Evolutionary conservation across 257 asterid species (phyloP), one percentile per base, ranked within the genome.

Genomic region (Solanum pennellii): DNA sequence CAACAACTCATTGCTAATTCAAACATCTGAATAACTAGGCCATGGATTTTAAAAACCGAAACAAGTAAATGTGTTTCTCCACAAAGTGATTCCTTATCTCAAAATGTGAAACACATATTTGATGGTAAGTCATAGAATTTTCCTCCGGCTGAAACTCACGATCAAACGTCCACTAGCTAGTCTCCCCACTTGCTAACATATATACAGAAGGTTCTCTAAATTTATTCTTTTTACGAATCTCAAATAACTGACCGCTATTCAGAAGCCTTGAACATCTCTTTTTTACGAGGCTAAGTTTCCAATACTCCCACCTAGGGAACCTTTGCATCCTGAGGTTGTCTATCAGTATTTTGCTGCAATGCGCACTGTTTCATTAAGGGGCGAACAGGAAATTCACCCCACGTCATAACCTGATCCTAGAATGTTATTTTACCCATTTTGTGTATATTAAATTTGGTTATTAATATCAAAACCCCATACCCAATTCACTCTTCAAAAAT

Each of bases 71-170:
- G 96, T 68, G 94, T 92, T 74, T 95, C 94, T 1, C 95, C 98
- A 85, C 96, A 93, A 31, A 95, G 76, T 0, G 97, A 92, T 45
- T 94, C 98, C 73, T 95, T 95, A 89, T 95, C 98, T 0, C 97
- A 96, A 1, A 90, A 85, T 12, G 89, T 83, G 13, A 94, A 95
- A 72, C 96, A 94, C 3, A 85, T 60, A 66, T 95, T 98, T 6
- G 96, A 92, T 11, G 97, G 96, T 82, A 95, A 89, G 27, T 91
- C 68, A 0, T 95, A 98, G 44, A 95, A 95, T 94, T 77, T 89
- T 92, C 89, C 90, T 84, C 12, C 94, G 89, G 2, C 88, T 89
- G 91, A 33, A 95, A 95, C n/a, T 91, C 94, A 1, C 94, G 83
- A 82, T 94, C 95, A 69, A 94, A 93, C 4, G 92, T 89, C 96